phyloP scores from a whole-genome alignment of 164 flowering plant species.

The Brasenia schreberi region DNA sequence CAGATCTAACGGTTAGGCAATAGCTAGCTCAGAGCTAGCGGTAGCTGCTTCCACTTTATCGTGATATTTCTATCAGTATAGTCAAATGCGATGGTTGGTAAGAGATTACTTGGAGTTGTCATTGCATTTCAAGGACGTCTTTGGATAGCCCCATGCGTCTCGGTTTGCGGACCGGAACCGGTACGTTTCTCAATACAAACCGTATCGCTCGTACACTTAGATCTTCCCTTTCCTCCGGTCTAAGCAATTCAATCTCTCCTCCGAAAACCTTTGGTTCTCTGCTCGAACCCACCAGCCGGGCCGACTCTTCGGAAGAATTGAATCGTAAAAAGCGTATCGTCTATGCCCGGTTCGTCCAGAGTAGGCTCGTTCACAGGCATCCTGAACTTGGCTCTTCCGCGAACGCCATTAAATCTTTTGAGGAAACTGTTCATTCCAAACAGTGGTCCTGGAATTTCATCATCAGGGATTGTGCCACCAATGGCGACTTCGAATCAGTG shows the following conservation, averaged over 20 bases:
- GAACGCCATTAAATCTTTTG: not conserved
- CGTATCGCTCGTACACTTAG: not conserved
- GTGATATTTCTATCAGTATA: too few species aligned
- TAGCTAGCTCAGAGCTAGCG: too few species aligned
- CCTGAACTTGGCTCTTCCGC: not conserved
- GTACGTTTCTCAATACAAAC: not conserved
- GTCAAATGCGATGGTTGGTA: too few species aligned
- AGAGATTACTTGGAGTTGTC: too few species aligned
- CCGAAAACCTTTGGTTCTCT: not conserved
- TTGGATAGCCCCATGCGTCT: not conserved
- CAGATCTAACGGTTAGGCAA: too few species aligned
- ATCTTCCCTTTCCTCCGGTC: not conserved
- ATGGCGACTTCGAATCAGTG: conserved; percentile 10
- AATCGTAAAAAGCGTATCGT: not conserved
- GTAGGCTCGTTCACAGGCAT: not conserved
- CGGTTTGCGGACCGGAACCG: not conserved
- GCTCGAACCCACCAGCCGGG: not conserved
- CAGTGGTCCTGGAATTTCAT: conserved; percentile 8
- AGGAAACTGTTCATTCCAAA: not conserved
- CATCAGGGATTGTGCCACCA: conserved; percentile 5
- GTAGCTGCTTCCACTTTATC: too few species aligned
- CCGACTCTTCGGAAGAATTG: not conserved
- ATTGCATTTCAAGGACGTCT: too few species aligned
- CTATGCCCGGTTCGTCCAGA: not conserved
- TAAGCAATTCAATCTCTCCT: not conserved